Evolutionary conservation across 768 basidiomycete species (phyloP).

Genomic region (Suillus fuscotomentosus): DNA sequence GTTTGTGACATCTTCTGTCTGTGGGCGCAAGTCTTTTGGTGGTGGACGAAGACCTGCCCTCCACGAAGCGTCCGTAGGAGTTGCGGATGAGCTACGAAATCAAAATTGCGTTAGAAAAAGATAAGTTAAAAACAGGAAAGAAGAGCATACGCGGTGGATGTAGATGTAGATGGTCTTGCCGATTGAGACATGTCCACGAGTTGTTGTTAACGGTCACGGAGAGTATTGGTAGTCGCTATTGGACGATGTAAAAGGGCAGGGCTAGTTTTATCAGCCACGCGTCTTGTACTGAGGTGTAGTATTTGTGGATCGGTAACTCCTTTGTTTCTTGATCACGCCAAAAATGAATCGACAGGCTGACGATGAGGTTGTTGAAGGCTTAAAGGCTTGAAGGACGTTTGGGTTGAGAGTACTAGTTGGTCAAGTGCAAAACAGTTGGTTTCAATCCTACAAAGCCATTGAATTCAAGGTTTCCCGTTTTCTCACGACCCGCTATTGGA

Average conservation of each 20-base stretch:
- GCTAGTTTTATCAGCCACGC: slow-evolving; percentile 20
- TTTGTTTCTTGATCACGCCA: slow-evolving; percentile 14
- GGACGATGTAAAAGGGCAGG: slow-evolving; percentile 13
- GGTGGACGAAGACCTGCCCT: slow-evolving; percentile 78
- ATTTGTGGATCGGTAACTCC: slow-evolving; percentile 8
- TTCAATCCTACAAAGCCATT: slow-evolving; percentile 13
- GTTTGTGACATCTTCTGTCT: slow-evolving; percentile 95
- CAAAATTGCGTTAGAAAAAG: neutral
- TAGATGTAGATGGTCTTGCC: slow-evolving; percentile 31
- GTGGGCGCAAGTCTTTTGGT: slow-evolving; percentile 89
- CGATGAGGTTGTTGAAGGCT: slow-evolving; percentile 11
- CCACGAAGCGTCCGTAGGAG: slow-evolving; percentile 49
- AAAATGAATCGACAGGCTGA: slow-evolving; percentile 11
- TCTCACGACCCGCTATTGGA: slow-evolving; percentile 21
- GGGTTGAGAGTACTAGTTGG: slow-evolving; percentile 23
- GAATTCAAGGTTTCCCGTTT: slow-evolving; percentile 26
- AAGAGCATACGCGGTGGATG: slow-evolving; percentile 16
- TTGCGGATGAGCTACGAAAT: slow-evolving; percentile 23
- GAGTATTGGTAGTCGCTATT: slow-evolving; percentile 9
- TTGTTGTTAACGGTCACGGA: slow-evolving; percentile 10
- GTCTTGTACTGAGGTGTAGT: slow-evolving; percentile 17
- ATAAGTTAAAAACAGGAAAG: slow-evolving; percentile 7
- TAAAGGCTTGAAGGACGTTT: slow-evolving; percentile 22
- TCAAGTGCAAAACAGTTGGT: slow-evolving; percentile 20
- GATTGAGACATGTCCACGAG: slow-evolving; percentile 29